phyloP scores from a whole-genome alignment of 129 eudicot species.

The Flaveria bidentis region DNA sequence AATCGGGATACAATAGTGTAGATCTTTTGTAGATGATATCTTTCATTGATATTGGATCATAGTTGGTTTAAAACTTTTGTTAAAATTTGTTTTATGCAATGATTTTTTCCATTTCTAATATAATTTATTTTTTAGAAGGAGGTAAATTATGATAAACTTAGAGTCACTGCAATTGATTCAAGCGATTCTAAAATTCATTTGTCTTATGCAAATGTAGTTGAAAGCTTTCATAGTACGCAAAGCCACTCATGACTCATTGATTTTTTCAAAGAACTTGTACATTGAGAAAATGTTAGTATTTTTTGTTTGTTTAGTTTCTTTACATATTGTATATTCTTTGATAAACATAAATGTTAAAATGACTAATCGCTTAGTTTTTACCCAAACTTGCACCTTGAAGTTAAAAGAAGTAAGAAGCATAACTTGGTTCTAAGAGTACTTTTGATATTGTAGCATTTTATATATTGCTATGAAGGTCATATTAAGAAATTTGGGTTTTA shows the following conservation, averaged over 20 bases:
- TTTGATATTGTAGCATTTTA: no score
- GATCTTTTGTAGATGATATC: no score
- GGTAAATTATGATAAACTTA: slow-evolving; percentile 27
- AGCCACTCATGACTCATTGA: slow-evolving; percentile 71
- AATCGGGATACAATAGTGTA: no score
- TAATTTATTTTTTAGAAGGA: no score
- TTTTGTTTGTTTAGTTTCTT: background rate
- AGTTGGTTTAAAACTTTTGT: no score
- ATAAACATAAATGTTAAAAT: background rate
- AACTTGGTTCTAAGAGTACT: no score
- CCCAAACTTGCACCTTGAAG: background rate
- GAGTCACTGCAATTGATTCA: slow-evolving; percentile 80
- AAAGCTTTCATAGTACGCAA: slow-evolving; percentile 74
- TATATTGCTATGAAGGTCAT: no score
- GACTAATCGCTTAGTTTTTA: background rate
- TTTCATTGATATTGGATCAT: no score
- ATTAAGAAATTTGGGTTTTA: no score
- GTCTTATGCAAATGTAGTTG: slow-evolving; percentile 60
- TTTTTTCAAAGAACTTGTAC: slow-evolving; percentile 61
- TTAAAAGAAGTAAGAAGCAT: background rate
- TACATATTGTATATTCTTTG: slow-evolving; percentile 10
- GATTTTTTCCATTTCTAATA: no score
- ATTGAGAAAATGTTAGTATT: slow-evolving; percentile 72
- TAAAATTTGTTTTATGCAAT: no score
- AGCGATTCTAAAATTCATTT: slow-evolving; percentile 82